These are phyloP conservation scores for Tolypocladium endophyticum DNA, from an alignment of 2,329 filamentous ascomycete genomes.

Conservation along the genomic window DNA sequence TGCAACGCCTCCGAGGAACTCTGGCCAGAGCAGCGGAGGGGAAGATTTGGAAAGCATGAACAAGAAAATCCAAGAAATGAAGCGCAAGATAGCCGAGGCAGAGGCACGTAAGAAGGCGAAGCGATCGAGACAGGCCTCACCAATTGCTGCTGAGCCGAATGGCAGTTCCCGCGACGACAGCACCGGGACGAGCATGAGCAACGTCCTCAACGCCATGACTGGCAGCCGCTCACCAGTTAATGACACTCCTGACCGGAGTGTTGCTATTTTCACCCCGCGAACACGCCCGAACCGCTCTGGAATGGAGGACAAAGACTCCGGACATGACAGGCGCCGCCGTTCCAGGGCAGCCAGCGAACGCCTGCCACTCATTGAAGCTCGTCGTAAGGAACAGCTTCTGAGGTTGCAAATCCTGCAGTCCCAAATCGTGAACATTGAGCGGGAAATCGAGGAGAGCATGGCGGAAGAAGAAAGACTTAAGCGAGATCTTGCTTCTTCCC, in stretches of 20 bases:
- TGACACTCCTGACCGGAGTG: not conserved
- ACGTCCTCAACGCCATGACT: not conserved
- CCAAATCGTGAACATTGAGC: constrained; percentile 36
- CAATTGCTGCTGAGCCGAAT: constrained; percentile 15
- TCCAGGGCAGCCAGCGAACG: constrained; percentile 24
- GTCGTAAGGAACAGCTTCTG: constrained; percentile 27
- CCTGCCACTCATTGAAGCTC: constrained; percentile 24
- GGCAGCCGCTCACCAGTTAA: not conserved
- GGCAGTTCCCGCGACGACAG: constrained; percentile 15
- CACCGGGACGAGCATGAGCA: constrained; percentile 7
- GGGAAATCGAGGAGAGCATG: constrained; percentile 31
- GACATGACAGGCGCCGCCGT: constrained; percentile 12
- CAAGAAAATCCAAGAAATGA: constrained; percentile 50
- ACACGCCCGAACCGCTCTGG: not conserved
- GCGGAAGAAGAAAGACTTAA: constrained; percentile 22
- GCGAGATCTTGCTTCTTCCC: constrained; percentile 12
- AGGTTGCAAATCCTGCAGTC: constrained; percentile 35
- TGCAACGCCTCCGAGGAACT: constrained; percentile 25
- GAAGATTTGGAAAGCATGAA: constrained; percentile 40
- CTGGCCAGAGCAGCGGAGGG: constrained; percentile 21
- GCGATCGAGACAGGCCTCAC: constrained; percentile 18
- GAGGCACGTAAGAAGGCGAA: constrained; percentile 43
- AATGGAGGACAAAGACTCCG: not conserved
- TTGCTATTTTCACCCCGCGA: not conserved
- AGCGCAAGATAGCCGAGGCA: constrained; percentile 45